Evolutionary conservation across 768 basidiomycete species (phyloP).

Genomic region (Lactarius trivialis): DNA sequence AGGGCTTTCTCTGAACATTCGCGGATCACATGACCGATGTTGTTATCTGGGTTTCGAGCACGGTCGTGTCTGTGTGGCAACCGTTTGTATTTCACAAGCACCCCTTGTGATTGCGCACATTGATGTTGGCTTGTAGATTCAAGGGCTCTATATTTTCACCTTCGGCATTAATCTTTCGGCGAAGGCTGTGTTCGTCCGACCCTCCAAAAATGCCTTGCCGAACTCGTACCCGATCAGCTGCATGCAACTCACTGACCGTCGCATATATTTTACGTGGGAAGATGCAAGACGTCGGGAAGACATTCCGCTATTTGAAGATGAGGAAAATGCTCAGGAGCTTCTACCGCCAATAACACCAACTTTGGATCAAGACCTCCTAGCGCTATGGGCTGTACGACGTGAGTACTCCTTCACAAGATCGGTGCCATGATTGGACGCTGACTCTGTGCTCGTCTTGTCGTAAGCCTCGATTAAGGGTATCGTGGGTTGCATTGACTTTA

Average conservation of each 20-base stretch:
- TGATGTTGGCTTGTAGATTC: background rate
- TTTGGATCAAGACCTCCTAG: background rate
- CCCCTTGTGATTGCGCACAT: background rate
- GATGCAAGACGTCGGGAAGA: conserved; percentile 1
- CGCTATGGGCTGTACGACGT: background rate
- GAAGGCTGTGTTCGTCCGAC: conserved; percentile 3
- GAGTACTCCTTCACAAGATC: background rate
- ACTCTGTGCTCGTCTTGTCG: background rate
- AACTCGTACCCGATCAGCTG: conserved; percentile 2
- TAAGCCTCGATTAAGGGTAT: background rate
- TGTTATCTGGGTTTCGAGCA: conserved; percentile 9
- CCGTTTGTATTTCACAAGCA: too few species aligned
- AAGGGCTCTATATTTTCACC: conserved; percentile 13
- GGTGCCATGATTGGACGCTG: background rate
- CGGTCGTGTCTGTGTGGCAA: too few species aligned
- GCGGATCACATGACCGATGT: background rate
- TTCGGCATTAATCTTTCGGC: background rate
- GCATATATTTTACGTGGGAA: conserved; percentile 22
- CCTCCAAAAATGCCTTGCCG: background rate
- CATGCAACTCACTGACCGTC: conserved; percentile 22
- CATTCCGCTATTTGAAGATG: conserved; percentile 6
- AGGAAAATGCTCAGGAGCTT: background rate
- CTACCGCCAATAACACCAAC: background rate
- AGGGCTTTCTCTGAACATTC: background rate
- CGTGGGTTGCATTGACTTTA: conserved; percentile 20